phyloP scores from a whole-genome alignment of 2,329 filamentous ascomycete genomes.

The Cladophialophora yegresii region DNA sequence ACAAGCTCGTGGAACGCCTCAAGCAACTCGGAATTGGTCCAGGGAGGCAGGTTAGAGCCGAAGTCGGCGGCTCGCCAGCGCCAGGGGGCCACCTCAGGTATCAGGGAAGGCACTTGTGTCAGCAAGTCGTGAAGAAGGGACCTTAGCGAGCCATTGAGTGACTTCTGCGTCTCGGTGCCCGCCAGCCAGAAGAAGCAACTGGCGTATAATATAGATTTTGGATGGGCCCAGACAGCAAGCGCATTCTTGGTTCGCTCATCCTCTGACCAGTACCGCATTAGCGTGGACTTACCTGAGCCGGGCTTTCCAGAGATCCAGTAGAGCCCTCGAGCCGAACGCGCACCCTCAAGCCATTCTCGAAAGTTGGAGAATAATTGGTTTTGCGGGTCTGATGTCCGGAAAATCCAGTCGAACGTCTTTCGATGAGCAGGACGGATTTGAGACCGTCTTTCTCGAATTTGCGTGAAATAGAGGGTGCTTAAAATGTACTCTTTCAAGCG shows the following conservation, averaged over 20 bases:
- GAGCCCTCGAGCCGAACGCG: neutral
- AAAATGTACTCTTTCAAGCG: too few species aligned
- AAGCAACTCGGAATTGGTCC: neutral
- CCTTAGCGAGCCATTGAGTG: neutral
- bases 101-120: neutral
- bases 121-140: neutral
- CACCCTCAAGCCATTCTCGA: neutral
- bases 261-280: neutral
- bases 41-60: neutral
- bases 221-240: neutral
- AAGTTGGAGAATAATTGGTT: neutral
- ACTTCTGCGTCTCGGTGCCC: neutral
- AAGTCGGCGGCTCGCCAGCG: neutral
- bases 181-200: conserved; percentile 2
- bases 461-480: neutral
- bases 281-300: neutral
- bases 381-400: neutral
- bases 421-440: neutral
- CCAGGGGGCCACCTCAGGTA: neutral
- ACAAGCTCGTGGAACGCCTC: neutral
- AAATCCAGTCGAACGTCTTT: neutral
- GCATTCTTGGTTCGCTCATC: neutral
- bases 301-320: neutral
- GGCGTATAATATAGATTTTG: neutral
- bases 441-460: neutral